A percentile compares a stretch with the other conserved stretches of the same genome.
Conservation (phyloP, 208 protist genomes). For the Acanthamoeba divionensis region DNA sequence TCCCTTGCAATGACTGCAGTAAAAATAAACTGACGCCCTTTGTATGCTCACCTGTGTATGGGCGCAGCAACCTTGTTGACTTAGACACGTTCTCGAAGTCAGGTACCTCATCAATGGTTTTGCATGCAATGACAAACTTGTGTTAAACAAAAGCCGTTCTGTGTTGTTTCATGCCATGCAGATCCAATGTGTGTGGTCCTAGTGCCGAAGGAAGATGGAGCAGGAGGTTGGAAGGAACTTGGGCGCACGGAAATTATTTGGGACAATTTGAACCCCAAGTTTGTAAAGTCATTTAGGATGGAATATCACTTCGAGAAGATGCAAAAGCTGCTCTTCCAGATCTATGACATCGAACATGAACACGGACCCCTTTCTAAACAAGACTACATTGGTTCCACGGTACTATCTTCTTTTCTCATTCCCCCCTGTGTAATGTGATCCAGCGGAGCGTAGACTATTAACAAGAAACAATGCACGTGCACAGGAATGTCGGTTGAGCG, state of each 20-base stretch:
- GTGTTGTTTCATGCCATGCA: not conserved
- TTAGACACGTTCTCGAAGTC: slow-evolving; percentile 49
- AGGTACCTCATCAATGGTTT: not conserved
- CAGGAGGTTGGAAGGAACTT: slow-evolving; percentile 10
- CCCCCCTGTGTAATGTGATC: too few relatives aligned
- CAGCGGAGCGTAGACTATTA: too few relatives aligned
- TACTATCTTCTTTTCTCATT: not conserved
- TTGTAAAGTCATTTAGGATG: not conserved
- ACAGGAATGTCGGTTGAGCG: slow-evolving; percentile 31
- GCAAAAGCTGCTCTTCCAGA: slow-evolving; percentile 4
- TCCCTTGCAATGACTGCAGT: not conserved
- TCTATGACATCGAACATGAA: slow-evolving; percentile 48
- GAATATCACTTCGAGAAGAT: slow-evolving; percentile 22
- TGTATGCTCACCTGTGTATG: not conserved
- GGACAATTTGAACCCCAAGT: slow-evolving; percentile 48
- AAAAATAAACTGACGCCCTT: not conserved
- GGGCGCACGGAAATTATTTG: slow-evolving; percentile 31
- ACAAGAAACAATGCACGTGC: too few relatives aligned
- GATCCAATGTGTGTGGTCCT: not conserved
- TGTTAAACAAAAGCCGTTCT: not conserved
- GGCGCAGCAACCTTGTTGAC: not conserved
- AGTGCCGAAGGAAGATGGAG: not conserved
- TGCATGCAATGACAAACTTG: not conserved
- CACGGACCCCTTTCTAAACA: not conserved
- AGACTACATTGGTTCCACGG: slow-evolving; percentile 26